These are phyloP conservation scores for Pseudomicrostroma phylloplanum DNA, from an alignment of 1,284 basidiomycete genomes.

Conservation along the genomic window DNA sequence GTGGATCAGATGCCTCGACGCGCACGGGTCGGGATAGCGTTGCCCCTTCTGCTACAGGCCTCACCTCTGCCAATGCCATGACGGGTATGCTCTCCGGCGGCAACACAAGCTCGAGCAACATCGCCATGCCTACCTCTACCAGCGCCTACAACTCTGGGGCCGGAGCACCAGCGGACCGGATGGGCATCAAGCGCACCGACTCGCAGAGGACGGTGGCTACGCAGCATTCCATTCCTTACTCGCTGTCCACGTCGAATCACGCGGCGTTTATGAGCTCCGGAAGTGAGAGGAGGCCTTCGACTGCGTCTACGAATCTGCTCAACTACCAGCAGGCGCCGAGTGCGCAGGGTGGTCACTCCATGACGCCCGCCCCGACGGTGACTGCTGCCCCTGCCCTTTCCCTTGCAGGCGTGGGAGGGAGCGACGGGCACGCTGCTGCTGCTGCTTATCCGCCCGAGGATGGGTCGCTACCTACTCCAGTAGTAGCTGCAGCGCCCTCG, in stretches of 20 bases:
- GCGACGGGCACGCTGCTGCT: no score
- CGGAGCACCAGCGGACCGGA: neutral
- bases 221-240: constrained; percentile 37
- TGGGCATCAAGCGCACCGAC: constrained; percentile 36
- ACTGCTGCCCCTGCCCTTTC: no score
- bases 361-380: no score
- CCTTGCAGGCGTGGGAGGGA: no score
- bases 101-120: neutral
- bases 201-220: constrained; percentile 42
- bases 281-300: neutral
- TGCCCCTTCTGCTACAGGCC: constrained; percentile 27
- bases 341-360: no score
- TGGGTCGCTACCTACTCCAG: no score
- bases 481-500: no score
- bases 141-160: neutral
- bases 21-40: constrained; percentile 24
- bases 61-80: constrained; percentile 36
- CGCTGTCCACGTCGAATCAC: constrained; percentile 21
- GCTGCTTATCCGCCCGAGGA: no score
- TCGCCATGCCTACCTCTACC: neutral
- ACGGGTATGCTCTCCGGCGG: neutral
- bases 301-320: neutral
- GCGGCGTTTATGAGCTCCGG: neutral
- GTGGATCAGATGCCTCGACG: constrained; percentile 38
- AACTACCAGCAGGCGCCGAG: neutral